Conservation (phyloP, 768 basidiomycete genomes). For the Kwoniella bestiolae region DNA sequence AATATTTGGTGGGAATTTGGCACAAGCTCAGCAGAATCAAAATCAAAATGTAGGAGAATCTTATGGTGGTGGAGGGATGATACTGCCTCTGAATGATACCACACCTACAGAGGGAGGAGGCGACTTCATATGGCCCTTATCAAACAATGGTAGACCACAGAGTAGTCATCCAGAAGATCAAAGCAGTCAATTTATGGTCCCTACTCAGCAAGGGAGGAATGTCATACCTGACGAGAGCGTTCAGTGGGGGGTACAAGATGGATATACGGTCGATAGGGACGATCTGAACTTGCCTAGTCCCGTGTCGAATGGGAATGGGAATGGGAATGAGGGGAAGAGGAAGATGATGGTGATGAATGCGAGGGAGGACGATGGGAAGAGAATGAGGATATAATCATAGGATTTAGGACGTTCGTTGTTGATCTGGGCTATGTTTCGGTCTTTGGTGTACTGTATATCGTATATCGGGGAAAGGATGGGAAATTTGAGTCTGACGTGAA, state of each 20-base stretch:
- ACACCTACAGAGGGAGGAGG: background rate
- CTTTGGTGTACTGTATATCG: background rate
- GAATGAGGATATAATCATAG: background rate
- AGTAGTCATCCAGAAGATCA: background rate
- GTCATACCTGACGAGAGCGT: constrained; percentile 2
- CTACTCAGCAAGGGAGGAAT: background rate
- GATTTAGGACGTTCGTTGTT: background rate
- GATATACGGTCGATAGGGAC: constrained; percentile 9
- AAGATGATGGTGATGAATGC: background rate
- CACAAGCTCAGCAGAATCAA: background rate
- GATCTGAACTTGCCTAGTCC: constrained; percentile 12
- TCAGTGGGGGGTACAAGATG: constrained; percentile 6
- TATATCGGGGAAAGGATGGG: too few relatives aligned
- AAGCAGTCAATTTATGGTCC: background rate
- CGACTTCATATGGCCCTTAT: constrained; percentile 13
- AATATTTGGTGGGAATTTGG: constrained; percentile 34
- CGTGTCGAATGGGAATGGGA: background rate
- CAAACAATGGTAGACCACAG: background rate
- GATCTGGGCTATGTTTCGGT: background rate
- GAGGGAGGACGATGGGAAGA: background rate
- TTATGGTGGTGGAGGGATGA: background rate
- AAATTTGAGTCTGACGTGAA: too few relatives aligned
- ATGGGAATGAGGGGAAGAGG: background rate
- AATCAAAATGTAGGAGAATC: background rate
- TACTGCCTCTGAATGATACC: background rate